Conservation (phyloP, 805 yeast genomes). For the Trichomonascus vanleenenianus region DNA sequence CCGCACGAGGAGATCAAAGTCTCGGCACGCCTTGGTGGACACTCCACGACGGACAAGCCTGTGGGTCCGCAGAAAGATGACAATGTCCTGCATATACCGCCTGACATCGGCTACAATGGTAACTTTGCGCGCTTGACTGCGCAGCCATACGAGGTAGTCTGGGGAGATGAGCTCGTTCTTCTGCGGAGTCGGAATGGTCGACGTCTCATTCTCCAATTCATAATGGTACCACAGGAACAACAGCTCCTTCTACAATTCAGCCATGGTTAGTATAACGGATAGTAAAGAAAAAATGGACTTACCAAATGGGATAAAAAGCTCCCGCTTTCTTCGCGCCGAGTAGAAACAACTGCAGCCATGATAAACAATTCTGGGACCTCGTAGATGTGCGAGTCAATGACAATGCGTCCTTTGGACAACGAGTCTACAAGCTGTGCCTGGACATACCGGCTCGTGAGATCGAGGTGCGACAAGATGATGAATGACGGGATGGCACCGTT, state of each 20-base stretch:
- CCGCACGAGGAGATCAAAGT: constrained; percentile 34
- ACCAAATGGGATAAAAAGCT: too few species aligned
- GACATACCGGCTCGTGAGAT: not conserved
- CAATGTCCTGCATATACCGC: constrained; percentile 50
- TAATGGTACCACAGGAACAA: constrained; percentile 2
- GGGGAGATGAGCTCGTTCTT: not conserved
- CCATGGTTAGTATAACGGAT: too few species aligned
- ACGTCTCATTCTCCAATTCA: not conserved
- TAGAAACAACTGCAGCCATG: too few species aligned
- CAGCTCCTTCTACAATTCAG: constrained; percentile 2
- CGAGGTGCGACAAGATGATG: constrained; percentile 1
- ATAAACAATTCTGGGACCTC: too few species aligned
- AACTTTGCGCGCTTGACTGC: not conserved
- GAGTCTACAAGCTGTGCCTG: constrained; percentile 1
- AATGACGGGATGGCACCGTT: constrained; percentile 1
- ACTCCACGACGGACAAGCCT: constrained; percentile 47
- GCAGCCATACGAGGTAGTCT: not conserved
- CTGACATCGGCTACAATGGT: constrained; percentile 34
- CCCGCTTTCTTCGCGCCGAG: too few species aligned
- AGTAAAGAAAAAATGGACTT: too few species aligned
- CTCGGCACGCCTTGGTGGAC: constrained; percentile 39
- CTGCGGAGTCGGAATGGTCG: not conserved
- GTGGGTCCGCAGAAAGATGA: constrained; percentile 46
- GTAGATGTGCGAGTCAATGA: too few species aligned
- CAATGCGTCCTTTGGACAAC: too few species aligned